These are phyloP conservation scores for Oxyria digyna DNA, from an alignment of 148 eudicot genomes.

Conservation along the genomic window DNA sequence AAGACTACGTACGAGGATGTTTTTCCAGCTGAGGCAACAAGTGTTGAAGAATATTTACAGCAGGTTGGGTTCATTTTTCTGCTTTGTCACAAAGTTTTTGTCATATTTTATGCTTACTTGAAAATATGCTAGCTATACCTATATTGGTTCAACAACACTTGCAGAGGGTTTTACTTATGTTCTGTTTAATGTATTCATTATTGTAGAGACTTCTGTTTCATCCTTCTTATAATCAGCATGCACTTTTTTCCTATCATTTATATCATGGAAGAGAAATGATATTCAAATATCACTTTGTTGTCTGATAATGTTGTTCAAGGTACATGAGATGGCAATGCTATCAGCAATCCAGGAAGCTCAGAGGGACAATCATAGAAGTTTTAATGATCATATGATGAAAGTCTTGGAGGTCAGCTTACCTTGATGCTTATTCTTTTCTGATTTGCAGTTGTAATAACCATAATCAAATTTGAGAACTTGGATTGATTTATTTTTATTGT, in stretches of 20 bases:
- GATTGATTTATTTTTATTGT: not conserved
- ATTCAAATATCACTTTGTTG: not conserved
- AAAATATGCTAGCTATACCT: not conserved
- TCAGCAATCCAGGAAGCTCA: constrained; percentile 96
- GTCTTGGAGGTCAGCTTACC: constrained; percentile 71
- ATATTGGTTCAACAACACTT: not conserved
- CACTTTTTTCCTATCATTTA: not conserved
- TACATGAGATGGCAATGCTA: constrained; percentile 96
- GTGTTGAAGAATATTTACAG: constrained; percentile 81
- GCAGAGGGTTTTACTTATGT: not conserved
- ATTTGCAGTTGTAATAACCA: not conserved
- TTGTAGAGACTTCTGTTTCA: not conserved
- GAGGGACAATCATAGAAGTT: constrained; percentile 83
- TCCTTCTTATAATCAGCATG: not conserved
- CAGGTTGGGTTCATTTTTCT: constrained; percentile 39
- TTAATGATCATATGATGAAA: constrained; percentile 84
- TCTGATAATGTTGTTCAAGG: constrained; percentile 34
- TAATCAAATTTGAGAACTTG: not conserved
- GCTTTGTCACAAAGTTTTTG: not conserved
- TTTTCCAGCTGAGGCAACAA: constrained; percentile 93
- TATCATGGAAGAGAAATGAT: not conserved
- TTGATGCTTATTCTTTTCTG: not conserved
- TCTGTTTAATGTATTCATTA: not conserved
- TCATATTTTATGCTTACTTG: too few relatives aligned
- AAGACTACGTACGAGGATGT: constrained; percentile 95